These are phyloP conservation scores for Endothia cerciana DNA, from an alignment of 2,329 filamentous ascomycete genomes.

Conservation along the genomic window DNA sequence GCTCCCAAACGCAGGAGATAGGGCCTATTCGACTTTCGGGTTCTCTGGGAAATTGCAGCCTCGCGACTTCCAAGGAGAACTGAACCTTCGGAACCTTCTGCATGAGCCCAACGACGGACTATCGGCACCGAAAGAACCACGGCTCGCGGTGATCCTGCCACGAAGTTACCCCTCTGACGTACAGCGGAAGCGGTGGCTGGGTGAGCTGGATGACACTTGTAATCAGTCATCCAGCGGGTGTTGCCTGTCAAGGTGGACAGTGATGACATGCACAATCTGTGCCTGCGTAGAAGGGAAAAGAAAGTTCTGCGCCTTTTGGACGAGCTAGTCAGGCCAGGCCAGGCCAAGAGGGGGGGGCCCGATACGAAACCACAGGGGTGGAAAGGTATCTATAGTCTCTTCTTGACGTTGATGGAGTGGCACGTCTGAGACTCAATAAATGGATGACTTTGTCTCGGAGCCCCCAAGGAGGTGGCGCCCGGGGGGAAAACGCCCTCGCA, in stretches of 20 bases:
- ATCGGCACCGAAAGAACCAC: background rate
- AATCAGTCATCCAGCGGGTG: background rate
- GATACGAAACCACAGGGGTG: background rate
- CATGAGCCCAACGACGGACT: background rate
- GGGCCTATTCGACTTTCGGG: background rate
- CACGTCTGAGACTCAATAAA: background rate
- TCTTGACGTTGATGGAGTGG: background rate
- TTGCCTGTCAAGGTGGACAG: background rate
- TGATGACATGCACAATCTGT: background rate
- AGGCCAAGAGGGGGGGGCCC: background rate
- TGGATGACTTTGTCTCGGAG: background rate
- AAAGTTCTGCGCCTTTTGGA: background rate
- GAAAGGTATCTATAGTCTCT: background rate
- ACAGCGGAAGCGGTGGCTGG: background rate
- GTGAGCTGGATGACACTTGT: slow-evolving; percentile 7
- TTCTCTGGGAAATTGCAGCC: background rate
- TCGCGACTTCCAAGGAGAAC: background rate
- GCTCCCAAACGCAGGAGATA: background rate
- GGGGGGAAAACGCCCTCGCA: background rate
- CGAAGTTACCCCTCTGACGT: background rate
- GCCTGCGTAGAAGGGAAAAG: background rate
- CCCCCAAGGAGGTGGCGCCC: background rate
- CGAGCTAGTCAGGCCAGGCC: background rate
- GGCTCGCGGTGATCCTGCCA: background rate
- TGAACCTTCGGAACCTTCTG: background rate